phyloP scores from a whole-genome alignment of 2,329 filamentous ascomycete genomes.

The Curvularia eragrostidis region DNA sequence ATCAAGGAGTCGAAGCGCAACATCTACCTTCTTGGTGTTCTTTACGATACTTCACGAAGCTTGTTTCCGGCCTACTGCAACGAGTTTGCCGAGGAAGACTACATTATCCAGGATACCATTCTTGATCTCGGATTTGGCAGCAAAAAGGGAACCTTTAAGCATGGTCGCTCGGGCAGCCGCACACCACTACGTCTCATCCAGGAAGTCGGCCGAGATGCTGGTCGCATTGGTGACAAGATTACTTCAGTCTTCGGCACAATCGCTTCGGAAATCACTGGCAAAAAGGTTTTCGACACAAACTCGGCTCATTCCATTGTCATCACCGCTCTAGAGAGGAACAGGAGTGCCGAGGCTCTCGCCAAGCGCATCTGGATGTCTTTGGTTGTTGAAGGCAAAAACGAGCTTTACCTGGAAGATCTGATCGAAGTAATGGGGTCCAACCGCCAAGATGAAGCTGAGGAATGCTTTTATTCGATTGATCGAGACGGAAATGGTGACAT shows the following conservation, averaged over 20 bases:
- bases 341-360: conserved; percentile 89
- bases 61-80: conserved; percentile 92
- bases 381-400: conserved; percentile 85
- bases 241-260: conserved; percentile 93
- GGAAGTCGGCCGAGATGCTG: conserved; percentile 68
- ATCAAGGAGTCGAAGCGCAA: conserved; percentile 93
- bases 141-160: conserved; percentile 57
- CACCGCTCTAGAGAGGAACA: conserved; percentile 83
- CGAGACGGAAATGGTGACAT: conserved; percentile 92
- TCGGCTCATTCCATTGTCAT: conserved; percentile 89
- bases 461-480: conserved; percentile 82
- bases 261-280: conserved; percentile 92
- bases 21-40: conserved; percentile 77
- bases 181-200: conserved; percentile 82
- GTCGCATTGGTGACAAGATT: conserved; percentile 88
- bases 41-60: conserved; percentile 88
- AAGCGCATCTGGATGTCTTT: conserved; percentile 98
- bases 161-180: conserved; percentile 65
- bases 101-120: conserved; percentile 78
- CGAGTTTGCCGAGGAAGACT: conserved; percentile 91
- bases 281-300: conserved; percentile 92
- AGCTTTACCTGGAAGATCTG: conserved; percentile 80
- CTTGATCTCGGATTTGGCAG: conserved; percentile 67
- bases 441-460: conserved; percentile 79
- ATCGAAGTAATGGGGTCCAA: conserved; percentile 82